A percentile compares a stretch with the other conserved stretches of the same genome.
phyloP scores from a whole-genome alignment of 148 eudicot genomes.

The Talinum fruticosum region DNA sequence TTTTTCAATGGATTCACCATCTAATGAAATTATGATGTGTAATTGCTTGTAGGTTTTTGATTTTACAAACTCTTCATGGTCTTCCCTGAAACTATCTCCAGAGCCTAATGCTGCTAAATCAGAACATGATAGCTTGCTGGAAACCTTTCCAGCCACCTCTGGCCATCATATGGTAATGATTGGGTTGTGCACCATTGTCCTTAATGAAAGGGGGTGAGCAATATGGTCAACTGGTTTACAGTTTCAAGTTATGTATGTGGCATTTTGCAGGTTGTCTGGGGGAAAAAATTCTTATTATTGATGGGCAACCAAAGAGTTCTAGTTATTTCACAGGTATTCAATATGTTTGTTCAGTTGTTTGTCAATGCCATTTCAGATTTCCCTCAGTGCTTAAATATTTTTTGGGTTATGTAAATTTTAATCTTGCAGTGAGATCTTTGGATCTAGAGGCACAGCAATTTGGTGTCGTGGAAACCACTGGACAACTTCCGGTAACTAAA shows the following conservation, averaged over 20 bases:
- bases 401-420: conserved; percentile 17
- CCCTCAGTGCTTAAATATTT: background rate
- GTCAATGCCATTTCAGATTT: background rate
- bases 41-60: conserved; percentile 61
- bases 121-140: conserved; percentile 37
- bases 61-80: conserved; percentile 68
- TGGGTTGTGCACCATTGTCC: background rate
- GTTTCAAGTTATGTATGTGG: background rate
- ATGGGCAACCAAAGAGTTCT: conserved; percentile 60
- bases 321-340: conserved; percentile 59
- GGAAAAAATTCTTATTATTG: conserved; percentile 56
- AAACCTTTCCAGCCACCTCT: conserved; percentile 62
- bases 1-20: background rate
- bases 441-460: conserved; percentile 60
- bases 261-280: conserved; percentile 71
- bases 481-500: conserved; percentile 75
- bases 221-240: background rate
- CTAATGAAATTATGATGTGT: conserved; percentile 15
- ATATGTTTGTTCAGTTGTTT: conserved; percentile 45
- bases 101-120: conserved; percentile 31
- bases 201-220: background rate
- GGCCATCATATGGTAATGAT: conserved; percentile 82
- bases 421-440: conserved; percentile 58
- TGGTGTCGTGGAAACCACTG: conserved; percentile 66
- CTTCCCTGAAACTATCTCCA: conserved; percentile 46